Base-by-base conservation (phyloP, 805 yeast genomes). In the Lipomyces mesembrius region DNA sequence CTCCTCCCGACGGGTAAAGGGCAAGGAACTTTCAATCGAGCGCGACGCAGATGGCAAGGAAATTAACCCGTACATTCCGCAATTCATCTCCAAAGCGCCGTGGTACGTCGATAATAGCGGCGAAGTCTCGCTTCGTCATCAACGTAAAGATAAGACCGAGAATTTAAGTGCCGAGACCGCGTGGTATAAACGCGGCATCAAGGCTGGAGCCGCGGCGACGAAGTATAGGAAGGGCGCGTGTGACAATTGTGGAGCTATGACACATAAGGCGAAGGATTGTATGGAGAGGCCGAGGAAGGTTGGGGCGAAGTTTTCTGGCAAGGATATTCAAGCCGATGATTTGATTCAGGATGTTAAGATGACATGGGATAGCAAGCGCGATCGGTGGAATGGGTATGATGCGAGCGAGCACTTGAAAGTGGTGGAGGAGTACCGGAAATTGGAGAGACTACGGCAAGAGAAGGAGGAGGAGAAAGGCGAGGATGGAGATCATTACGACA, bases 311-410 rank as follows among this genome's bases (percentile, higher is more conserved):
- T 81, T 74, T 74, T 74, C 74, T 49, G 72, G 77, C 51, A 60
- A 75, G 72, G 71, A 74, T 74, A 66, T 76, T 20, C 66, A 69
- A 53, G 74, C 75, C 0, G 77, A 74, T 12, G 78, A 75, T 2
- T 63, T 68, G 12, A 64, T 75, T 3, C 72, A 74, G 49, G 70
- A 70, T 5, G 71, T 73, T 12, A 74, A 69, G 14, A 69, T 74
- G 34, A 84, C 83, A 57, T 91, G 87, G 83, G 96, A 90, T 73
- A 83, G 87, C 11, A 88, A 88, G 69, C 79, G 92, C 66, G 96
- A 91, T 77, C 81, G 91, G 66, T 91, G 95, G 96, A 89, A 84
- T 74, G 96, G 96, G 0, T 90, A 86, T 74, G 87, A 88, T 57
- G 82, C 85, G 0, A 79, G 81, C 11, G 91, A 89, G 62, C 90